Conservation (phyloP, 495 filamentous ascomycete genomes). For the Apiosordaria backusii region DNA sequence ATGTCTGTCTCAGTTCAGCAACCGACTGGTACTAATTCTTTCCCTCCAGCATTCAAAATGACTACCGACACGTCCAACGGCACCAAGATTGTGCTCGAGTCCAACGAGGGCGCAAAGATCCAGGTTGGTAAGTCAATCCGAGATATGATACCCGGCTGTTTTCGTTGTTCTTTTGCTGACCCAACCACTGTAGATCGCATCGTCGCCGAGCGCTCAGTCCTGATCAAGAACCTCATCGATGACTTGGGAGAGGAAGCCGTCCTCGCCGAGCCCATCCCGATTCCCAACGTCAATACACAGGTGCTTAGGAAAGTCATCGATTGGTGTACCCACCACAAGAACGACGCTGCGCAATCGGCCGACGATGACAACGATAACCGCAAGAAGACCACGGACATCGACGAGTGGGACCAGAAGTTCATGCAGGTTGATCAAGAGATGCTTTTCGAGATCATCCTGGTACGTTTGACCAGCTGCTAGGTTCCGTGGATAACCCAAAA, state of each 20-base stretch:
- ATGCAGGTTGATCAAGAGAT: conserved; percentile 99
- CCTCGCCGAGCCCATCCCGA: conserved; percentile 64
- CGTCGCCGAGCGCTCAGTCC: conserved; percentile 84
- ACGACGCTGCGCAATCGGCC: conserved; percentile 68
- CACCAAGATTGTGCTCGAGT: conserved; percentile 13
- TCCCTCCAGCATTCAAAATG: conserved; percentile 10
- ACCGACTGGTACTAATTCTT: not conserved
- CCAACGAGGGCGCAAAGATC: conserved; percentile 18
- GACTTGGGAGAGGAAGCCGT: conserved; percentile 73
- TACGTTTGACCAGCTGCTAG: conserved; percentile 44
- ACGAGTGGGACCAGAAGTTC: conserved; percentile 99
- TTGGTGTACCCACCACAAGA: conserved; percentile 93
- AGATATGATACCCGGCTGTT: not conserved
- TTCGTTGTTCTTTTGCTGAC: conserved; percentile 10
- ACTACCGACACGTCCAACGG: conserved; percentile 7
- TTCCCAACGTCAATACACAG: conserved; percentile 88
- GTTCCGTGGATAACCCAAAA: not conserved
- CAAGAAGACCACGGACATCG: conserved; percentile 98
- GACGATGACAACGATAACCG: conserved; percentile 91
- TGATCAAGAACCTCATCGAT: conserved; percentile 98
- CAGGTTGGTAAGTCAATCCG: conserved; percentile 17
- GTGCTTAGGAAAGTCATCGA: conserved; percentile 95
- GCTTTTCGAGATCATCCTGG: conserved; percentile 98
- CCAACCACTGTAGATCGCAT: conserved; percentile 53
- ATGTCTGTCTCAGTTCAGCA: not conserved